These are phyloP conservation scores for Paxillus rubicundulus DNA, from an alignment of 768 basidiomycete species.

Conservation along the genomic window DNA sequence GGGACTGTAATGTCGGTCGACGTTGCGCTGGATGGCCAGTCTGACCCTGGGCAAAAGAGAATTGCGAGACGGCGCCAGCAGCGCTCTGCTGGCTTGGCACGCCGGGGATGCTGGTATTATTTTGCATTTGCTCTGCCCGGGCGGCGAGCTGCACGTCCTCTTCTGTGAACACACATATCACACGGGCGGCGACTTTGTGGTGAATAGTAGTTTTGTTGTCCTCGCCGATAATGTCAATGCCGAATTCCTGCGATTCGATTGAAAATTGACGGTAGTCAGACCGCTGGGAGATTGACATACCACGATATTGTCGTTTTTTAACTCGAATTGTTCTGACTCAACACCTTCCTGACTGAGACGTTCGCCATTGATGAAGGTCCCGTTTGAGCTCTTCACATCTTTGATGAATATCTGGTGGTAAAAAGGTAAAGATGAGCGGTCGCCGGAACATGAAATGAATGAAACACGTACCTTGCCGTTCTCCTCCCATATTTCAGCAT, in stretches of 20 bases:
- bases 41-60: conserved; percentile 42
- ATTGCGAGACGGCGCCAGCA: conserved; percentile 28
- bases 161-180: conserved; percentile 82
- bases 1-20: conserved; percentile 55
- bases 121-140: conserved; percentile 66
- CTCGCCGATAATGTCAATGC: conserved; percentile 97
- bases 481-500: conserved; percentile 99
- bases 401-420: conserved; percentile 87
- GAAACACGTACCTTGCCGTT: conserved; percentile 63
- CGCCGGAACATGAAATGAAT: background rate
- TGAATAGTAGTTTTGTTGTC: conserved; percentile 98
- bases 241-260: conserved; percentile 74
- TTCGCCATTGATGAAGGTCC: conserved; percentile 97
- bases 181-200: conserved; percentile 96
- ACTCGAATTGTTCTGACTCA: conserved; percentile 90
- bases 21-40: conserved; percentile 43
- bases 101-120: conserved; percentile 27
- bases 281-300: conserved; percentile 47
- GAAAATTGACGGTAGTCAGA: conserved; percentile 5
- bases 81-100: conserved; percentile 37
- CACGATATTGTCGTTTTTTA: conserved; percentile 94
- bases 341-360: conserved; percentile 84
- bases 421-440: conserved; percentile 8
- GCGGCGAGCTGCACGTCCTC: conserved; percentile 79
- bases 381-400: conserved; percentile 97